Conservation (phyloP, 805 yeast species). For the Barnettozyma salicaria region DNA sequence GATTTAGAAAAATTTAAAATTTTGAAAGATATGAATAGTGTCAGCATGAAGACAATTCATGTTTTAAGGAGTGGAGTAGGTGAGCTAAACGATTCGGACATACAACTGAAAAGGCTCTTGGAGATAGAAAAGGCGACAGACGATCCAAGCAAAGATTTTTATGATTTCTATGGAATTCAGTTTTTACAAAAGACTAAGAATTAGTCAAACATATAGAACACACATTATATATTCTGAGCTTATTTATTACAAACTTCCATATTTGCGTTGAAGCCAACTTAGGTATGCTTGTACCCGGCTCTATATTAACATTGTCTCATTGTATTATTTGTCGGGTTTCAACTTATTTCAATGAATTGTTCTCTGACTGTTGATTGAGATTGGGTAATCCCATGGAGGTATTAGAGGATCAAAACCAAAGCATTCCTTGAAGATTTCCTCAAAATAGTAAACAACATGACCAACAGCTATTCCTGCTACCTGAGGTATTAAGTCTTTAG, state of each 20-base stretch:
- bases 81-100: slow-evolving; percentile 12
- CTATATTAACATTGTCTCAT: slow-evolving; percentile 1
- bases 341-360: neutral
- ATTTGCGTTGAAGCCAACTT: too few relatives aligned
- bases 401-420: slow-evolving; percentile 20
- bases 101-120: slow-evolving; percentile 9
- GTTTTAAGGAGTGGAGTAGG: slow-evolving; percentile 12
- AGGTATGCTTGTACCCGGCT: neutral
- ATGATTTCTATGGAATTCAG: slow-evolving; percentile 8
- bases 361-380: neutral
- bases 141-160: slow-evolving; percentile 3
- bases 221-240: neutral
- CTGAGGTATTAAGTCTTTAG: slow-evolving; percentile 1
- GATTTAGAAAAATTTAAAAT: slow-evolving; percentile 12
- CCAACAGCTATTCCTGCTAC: slow-evolving; percentile 16
- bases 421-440: slow-evolving; percentile 16
- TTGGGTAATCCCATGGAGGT: slow-evolving; percentile 19
- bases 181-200: neutral
- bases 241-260: neutral
- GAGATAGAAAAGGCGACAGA: slow-evolving; percentile 1
- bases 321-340: neutral
- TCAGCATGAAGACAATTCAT: slow-evolving; percentile 13
- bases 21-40: slow-evolving; percentile 14
- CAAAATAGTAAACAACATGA: slow-evolving; percentile 19
- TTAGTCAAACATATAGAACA: neutral